Base-by-base conservation (phyloP, 1,284 basidiomycete genomes). In the Wolfiporia cocos region DNA sequence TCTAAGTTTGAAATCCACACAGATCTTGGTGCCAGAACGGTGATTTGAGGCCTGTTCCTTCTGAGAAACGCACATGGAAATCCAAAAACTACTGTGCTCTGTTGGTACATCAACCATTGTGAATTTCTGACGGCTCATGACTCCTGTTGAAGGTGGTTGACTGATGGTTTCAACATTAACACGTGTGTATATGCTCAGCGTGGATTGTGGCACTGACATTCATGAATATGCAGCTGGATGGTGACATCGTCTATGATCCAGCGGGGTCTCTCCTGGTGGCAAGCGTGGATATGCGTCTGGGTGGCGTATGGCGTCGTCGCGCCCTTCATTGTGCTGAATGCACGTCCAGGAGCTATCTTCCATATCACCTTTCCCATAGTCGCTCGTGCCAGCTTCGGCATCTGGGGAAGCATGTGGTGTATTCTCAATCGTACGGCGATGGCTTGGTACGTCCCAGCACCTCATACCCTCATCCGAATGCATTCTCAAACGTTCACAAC, bases 321-420 rank as follows among this genome's bases (percentile, higher is more conserved):
- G 0, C 78, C 80, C 1, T 82, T 93, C 62, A 74, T 92, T 44
- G 83, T 84, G 21, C 62, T 86, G 47, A 90, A 89, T 51, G 88
- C 86, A n/a, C 75, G 86, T 21, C 82, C 85, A 2, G 87, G 86
- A 37, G 84, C 86, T 3, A 69, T 86, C n/a, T 81, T 81, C 55
- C 86, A 88, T 56, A 65, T 90, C 54, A 86, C 81, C 6, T 93
- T 92, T 63, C 88, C 88, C 1, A 81, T 89, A 22, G 83, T 90
- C 15, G 74, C 77, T 20, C 73, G 86, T 26, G 80, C 78, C 11
- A 84, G 79, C 42, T 92, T 92, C 57, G 90, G 90, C 11, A 59
- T 90, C n/a, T 88, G 79, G 67, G 88, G 88, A 11, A 81, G 79
- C 38, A 59, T 90, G 34, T 91, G 90, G 90, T 84, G 85, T 43